These are phyloP conservation scores for Alternaria metachromatica DNA, from an alignment of 2,329 filamentous ascomycete species.

Conservation along the genomic window DNA sequence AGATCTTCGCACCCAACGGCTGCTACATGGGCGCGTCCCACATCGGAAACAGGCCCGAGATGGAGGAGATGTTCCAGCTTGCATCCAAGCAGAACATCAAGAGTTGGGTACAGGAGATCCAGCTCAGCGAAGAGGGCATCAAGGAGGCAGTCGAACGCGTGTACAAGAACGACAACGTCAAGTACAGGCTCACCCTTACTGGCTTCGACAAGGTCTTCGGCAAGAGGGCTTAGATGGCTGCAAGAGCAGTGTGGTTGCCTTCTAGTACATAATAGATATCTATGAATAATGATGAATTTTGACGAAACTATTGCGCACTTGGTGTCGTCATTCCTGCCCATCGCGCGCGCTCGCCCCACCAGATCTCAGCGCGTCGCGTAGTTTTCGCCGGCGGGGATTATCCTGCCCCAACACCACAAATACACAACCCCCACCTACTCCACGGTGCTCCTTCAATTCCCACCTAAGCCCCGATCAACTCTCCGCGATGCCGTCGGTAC, in stretches of 20 bases:
- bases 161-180: conserved; percentile 70
- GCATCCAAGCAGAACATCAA: conserved; percentile 60
- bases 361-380: conserved; percentile 18
- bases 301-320: neutral
- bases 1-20: conserved; percentile 78
- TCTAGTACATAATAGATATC: neutral
- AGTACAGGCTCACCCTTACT: conserved; percentile 74
- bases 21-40: conserved; percentile 60
- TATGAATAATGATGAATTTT: neutral
- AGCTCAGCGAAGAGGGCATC: conserved; percentile 73
- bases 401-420: neutral
- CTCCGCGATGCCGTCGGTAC: conserved; percentile 39
- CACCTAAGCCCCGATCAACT: neutral
- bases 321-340: neutral
- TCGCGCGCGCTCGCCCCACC: conserved; percentile 14
- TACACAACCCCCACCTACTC: neutral
- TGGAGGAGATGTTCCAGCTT: conserved; percentile 59
- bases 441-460: neutral
- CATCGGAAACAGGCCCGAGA: conserved; percentile 59
- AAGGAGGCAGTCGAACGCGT: conserved; percentile 74
- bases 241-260: neutral
- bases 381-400: neutral
- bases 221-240: conserved; percentile 43
- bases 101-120: conserved; percentile 68
- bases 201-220: conserved; percentile 73